These are phyloP conservation scores for Backusella australiensis DNA, from an alignment of 192 early-diverging fungal species.

Conservation along the genomic window DNA sequence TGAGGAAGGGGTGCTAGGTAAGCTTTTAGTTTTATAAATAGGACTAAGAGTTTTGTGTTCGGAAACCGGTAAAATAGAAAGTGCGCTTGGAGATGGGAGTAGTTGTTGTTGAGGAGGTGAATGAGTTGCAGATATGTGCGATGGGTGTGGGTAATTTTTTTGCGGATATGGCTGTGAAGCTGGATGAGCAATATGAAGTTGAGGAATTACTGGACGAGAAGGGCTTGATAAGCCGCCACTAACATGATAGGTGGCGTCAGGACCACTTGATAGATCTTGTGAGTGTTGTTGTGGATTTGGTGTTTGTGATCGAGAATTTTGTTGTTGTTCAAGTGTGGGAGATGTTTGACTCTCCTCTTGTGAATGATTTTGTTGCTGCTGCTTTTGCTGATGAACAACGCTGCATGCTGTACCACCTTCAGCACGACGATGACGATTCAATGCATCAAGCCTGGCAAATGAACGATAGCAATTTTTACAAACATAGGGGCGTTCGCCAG, in stretches of 20 bases:
- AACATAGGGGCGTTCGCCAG: conserved; percentile 72
- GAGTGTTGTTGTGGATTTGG: conserved; percentile 5
- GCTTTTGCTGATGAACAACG: conserved; percentile 16
- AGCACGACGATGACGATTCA: conserved; percentile 69
- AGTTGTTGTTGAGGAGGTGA: conserved; percentile 11
- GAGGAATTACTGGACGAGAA: conserved; percentile 10
- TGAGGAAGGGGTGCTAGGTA: conserved; percentile 7
- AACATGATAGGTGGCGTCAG: background rate
- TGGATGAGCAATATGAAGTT: conserved; percentile 15
- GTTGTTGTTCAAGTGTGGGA: background rate
- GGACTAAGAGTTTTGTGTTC: conserved; percentile 2
- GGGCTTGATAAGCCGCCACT: background rate
- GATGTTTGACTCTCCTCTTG: background rate
- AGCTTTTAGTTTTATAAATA: conserved; percentile 5
- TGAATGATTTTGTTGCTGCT: background rate
- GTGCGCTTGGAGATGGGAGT: conserved; percentile 9
- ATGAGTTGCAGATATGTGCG: background rate
- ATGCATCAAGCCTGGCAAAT: conserved; percentile 80
- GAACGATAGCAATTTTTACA: conserved; percentile 74
- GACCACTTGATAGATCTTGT: background rate
- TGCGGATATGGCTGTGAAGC: conserved; percentile 9
- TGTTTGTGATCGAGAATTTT: background rate
- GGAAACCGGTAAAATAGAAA: conserved; percentile 9
- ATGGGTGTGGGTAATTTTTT: background rate
- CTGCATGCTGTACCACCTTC: conserved; percentile 39